These are phyloP conservation scores for Aspergillus diversus DNA, from an alignment of 495 filamentous ascomycete genomes.

Conservation along the genomic window DNA sequence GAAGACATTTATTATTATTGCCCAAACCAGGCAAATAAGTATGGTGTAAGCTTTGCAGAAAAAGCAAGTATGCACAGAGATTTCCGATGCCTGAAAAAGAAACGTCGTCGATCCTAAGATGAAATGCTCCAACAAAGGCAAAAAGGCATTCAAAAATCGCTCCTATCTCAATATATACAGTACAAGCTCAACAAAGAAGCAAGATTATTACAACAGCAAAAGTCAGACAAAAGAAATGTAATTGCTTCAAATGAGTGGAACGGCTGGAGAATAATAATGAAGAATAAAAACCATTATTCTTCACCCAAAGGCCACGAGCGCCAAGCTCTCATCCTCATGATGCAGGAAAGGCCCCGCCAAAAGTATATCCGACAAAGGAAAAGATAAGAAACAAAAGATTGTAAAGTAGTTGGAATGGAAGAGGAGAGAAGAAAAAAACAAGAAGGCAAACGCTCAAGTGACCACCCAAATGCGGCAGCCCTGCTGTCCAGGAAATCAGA, in stretches of 20 bases:
- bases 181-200: neutral
- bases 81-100: neutral
- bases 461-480: constrained; percentile 23
- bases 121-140: neutral
- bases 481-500: constrained; percentile 21
- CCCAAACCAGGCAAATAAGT: neutral
- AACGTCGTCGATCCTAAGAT: neutral
- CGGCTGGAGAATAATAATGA: neutral
- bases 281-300: constrained; percentile 12
- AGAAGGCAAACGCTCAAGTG: constrained; percentile 8
- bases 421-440: constrained; percentile 4
- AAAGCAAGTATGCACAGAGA: neutral
- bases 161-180: constrained; percentile 13
- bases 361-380: constrained; percentile 28
- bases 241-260: constrained; percentile 22
- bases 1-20: neutral
- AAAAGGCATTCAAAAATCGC: constrained; percentile 3
- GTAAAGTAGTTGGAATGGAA: constrained; percentile 3
- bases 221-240: constrained; percentile 20
- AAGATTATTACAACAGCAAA: constrained; percentile 16
- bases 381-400: constrained; percentile 14
- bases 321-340: neutral
- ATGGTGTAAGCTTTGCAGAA: neutral
- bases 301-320: neutral
- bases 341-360: constrained; percentile 1